Percentiles rank a stretch among this genome's conserved stretches.
phyloP scores from a whole-genome alignment of 345 rosid genomes.

The Mallotus nudiflorus region DNA sequence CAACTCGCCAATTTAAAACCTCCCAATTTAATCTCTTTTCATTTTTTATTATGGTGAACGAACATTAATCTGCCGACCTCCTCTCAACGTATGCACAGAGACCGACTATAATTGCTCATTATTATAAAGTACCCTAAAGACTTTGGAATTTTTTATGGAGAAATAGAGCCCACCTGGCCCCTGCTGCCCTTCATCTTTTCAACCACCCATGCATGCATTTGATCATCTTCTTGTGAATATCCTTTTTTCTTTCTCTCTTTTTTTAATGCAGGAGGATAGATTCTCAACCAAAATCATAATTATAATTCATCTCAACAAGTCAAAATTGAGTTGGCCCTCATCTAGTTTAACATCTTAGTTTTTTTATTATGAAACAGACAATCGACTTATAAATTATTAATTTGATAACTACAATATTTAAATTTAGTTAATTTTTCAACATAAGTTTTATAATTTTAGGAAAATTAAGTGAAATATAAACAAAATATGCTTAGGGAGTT shows the following conservation, averaged over 20 bases:
- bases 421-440: too few species aligned
- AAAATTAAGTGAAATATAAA: too few species aligned
- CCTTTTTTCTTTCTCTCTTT: background rate
- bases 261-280: background rate
- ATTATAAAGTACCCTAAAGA: background rate
- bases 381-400: too few species aligned
- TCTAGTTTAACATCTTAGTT: background rate
- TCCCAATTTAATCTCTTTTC: too few species aligned
- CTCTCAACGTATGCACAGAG: background rate
- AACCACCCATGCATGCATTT: background rate
- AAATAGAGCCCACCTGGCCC: background rate
- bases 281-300: background rate
- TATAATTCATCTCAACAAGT: too few species aligned
- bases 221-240: background rate
- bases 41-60: background rate
- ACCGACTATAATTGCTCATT: background rate
- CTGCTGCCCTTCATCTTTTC: background rate
- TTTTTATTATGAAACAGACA: too few species aligned
- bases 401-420: too few species aligned
- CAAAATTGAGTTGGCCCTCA: too few species aligned
- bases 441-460: too few species aligned
- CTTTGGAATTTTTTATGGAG: background rate
- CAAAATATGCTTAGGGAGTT: too few species aligned
- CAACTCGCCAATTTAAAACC: too few species aligned
- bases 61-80: background rate